Evolutionary conservation across 148 eudicot genomes (phyloP).

Genomic region (Vaccinium corymbosum): DNA sequence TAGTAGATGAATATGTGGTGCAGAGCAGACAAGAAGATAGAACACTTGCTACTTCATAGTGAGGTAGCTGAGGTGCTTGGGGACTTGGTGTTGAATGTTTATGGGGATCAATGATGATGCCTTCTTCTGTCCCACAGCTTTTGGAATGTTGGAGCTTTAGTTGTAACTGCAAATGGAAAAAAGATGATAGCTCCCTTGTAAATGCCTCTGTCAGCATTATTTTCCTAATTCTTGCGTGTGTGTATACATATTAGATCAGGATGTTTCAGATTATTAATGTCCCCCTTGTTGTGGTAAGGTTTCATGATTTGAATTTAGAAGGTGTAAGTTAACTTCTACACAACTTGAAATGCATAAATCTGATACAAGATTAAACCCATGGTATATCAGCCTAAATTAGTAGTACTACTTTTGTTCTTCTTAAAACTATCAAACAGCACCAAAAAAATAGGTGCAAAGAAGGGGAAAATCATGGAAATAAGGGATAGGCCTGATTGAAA

Average conservation of each 20-base stretch:
- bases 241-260: not conserved
- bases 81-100: not conserved
- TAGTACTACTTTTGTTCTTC: not conserved
- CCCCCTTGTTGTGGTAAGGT: not conserved
- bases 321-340: not conserved
- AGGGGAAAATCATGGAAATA: not conserved
- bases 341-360: not conserved
- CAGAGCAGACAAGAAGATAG: not conserved
- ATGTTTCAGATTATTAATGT: not conserved
- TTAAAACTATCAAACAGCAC: not conserved
- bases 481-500: not conserved
- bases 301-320: not conserved
- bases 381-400: not conserved
- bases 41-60: not conserved
- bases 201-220: not conserved
- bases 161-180: not conserved
- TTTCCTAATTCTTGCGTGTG: not conserved
- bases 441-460: constrained; percentile 1
- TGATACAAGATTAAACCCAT: not conserved
- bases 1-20: not conserved
- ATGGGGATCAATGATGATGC: not conserved
- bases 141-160: not conserved
- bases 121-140: not conserved
- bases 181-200: not conserved
- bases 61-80: not conserved